Percentiles rank a stretch among this genome's conserved stretches.
Conservation (phyloP, 805 yeast species). For the Yarrowia sp. region DNA sequence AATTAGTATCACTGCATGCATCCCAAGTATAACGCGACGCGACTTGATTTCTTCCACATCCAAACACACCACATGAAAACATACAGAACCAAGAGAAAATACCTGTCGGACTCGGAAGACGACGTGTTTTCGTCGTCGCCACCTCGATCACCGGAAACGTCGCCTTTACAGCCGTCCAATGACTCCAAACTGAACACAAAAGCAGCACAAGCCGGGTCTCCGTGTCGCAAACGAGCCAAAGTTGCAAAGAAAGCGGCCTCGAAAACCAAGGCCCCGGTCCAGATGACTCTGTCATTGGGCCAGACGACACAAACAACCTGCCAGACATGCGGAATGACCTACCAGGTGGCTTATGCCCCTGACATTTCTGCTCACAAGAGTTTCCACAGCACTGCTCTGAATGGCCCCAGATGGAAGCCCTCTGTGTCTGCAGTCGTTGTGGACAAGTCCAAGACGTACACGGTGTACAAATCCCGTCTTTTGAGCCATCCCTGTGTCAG, state of each 20-base stretch:
- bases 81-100: constrained; percentile 15
- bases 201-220: background rate
- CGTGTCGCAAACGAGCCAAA: constrained; percentile 9
- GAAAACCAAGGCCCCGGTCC: constrained; percentile 2
- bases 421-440: constrained; percentile 2
- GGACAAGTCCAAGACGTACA: constrained; percentile 5
- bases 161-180: constrained; percentile 11
- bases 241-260: background rate
- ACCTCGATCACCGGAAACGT: constrained; percentile 6
- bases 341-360: constrained; percentile 9
- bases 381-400: constrained; percentile 21
- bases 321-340: constrained; percentile 29
- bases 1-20: too few relatives aligned
- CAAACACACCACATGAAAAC: constrained; percentile 14
- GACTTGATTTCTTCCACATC: background rate
- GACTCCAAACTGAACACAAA: constrained; percentile 1
- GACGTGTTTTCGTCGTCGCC: constrained; percentile 33
- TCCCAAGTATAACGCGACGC: constrained; percentile 15
- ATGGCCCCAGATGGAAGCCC: constrained; percentile 36
- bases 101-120: constrained; percentile 36
- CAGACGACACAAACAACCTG: constrained; percentile 32
- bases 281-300: constrained; percentile 28
- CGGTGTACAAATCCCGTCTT: constrained; percentile 26
- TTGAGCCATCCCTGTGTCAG: constrained; percentile 16
- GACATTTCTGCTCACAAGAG: constrained; percentile 21